A percentile compares a stretch with the other conserved stretches of the same genome.
Conservation (phyloP, 495 filamentous ascomycete species). For the Cercophora sp. region DNA sequence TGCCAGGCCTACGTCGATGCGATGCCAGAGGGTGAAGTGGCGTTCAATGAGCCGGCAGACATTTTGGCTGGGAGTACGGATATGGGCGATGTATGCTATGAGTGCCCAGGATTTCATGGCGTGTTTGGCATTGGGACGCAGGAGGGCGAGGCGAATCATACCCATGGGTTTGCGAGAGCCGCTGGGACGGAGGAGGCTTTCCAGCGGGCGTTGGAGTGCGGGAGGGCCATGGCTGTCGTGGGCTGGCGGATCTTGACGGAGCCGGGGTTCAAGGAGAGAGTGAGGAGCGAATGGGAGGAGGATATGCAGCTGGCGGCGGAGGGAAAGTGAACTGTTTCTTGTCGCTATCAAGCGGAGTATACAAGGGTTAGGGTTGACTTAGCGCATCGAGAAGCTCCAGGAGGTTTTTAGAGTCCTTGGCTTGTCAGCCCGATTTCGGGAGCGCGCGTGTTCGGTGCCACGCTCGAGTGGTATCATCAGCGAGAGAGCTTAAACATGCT, state of each 20-base stretch:
- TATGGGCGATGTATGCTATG: constrained; percentile 56
- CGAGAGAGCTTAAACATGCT: too few species aligned
- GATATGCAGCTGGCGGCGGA: constrained; percentile 31
- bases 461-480: too few species aligned
- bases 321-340: too few species aligned
- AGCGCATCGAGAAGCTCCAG: too few species aligned
- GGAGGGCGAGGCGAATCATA: constrained; percentile 49
- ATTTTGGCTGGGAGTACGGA: constrained; percentile 42
- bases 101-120: constrained; percentile 55
- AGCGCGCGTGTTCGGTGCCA: too few species aligned
- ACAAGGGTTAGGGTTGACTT: too few species aligned
- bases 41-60: constrained; percentile 36
- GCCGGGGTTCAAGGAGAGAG: constrained; percentile 39
- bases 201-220: constrained; percentile 44
- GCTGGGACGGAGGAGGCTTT: constrained; percentile 49
- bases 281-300: constrained; percentile 38
- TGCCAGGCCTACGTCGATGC: constrained; percentile 49
- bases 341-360: too few species aligned
- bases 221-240: constrained; percentile 54
- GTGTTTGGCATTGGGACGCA: constrained; percentile 49
- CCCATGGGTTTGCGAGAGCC: constrained; percentile 49
- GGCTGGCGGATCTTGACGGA: constrained; percentile 48
- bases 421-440: too few species aligned
- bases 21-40: constrained; percentile 41
- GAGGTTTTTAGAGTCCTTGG: too few species aligned